These are phyloP conservation scores for Lavandula angustifolia DNA, from an alignment of 257 asterid species.

Conservation along the genomic window DNA sequence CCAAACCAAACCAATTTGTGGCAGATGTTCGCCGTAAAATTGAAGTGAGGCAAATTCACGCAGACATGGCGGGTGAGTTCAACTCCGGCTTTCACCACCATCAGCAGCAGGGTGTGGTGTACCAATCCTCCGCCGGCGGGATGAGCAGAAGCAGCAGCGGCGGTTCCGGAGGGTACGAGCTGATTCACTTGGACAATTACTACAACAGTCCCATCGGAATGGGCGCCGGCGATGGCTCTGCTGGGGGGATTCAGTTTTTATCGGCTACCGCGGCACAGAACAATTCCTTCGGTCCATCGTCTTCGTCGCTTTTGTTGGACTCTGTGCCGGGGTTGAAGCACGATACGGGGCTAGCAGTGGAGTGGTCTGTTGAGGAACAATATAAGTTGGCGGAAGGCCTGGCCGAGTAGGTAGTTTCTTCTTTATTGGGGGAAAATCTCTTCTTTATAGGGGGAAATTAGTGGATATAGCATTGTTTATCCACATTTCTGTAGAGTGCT, in stretches of 20 bases:
- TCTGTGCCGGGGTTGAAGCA: no score
- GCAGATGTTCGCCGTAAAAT: background rate
- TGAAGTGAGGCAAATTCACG: background rate
- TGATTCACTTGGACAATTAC: constrained; percentile 51
- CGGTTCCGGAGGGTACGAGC: constrained; percentile 24
- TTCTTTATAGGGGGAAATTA: no score
- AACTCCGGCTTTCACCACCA: constrained; percentile 53
- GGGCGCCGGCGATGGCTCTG: constrained; percentile 33
- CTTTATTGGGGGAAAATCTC: constrained; percentile 27
- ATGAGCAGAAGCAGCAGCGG: no score
- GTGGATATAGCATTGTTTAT: constrained; percentile 9
- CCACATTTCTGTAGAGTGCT: background rate
- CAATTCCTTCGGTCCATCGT: constrained; percentile 16
- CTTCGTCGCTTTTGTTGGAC: no score
- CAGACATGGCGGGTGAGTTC: constrained; percentile 64
- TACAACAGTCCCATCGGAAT: constrained; percentile 38
- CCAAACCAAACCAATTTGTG: background rate
- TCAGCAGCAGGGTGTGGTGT: constrained; percentile 44
- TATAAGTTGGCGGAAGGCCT: constrained; percentile 81
- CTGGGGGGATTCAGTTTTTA: constrained; percentile 39
- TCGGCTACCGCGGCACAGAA: constrained; percentile 46
- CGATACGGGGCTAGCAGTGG: constrained; percentile 66
- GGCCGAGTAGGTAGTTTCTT: constrained; percentile 71
- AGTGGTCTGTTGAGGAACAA: constrained; percentile 85
- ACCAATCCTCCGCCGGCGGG: constrained; percentile 39